A percentile compares a stretch with the other conserved stretches of the same genome.
Conservation (phyloP, 2,329 filamentous ascomycete genomes). For the Xylariales sp. region DNA sequence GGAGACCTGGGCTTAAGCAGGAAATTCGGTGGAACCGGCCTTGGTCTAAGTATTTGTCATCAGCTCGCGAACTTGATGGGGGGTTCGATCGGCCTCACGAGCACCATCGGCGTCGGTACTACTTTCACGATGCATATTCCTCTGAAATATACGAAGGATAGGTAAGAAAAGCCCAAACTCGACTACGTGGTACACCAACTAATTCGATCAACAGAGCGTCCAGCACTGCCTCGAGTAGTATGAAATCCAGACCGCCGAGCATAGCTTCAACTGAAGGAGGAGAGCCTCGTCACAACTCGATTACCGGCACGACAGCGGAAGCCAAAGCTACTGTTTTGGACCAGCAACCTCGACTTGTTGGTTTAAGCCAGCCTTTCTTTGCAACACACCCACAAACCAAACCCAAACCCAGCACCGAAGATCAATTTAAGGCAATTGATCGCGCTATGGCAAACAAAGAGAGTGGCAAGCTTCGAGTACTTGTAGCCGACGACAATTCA, state of each 20-base stretch:
- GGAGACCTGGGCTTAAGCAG: constrained; percentile 86
- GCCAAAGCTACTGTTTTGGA: constrained; percentile 48
- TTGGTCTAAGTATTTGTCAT: constrained; percentile 84
- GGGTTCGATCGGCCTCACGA: constrained; percentile 67
- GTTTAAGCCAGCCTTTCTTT: constrained; percentile 81
- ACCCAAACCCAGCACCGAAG: constrained; percentile 39
- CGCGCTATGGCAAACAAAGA: constrained; percentile 59
- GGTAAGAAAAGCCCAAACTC: constrained; percentile 35
- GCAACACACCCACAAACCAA: constrained; percentile 35
- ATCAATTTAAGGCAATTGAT: constrained; percentile 62
- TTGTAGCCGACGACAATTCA: constrained; percentile 72
- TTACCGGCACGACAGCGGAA: constrained; percentile 21
- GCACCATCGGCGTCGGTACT: constrained; percentile 68
- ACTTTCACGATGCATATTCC: constrained; percentile 82
- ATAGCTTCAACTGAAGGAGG: constrained; percentile 37
- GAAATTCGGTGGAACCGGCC: constrained; percentile 82
- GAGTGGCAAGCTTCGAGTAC: constrained; percentile 65
- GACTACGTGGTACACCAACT: neutral
- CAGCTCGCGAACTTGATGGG: constrained; percentile 82
- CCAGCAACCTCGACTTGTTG: constrained; percentile 72
- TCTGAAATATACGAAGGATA: constrained; percentile 68
- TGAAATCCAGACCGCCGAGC: constrained; percentile 45
- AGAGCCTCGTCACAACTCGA: constrained; percentile 30
- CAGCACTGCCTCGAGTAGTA: constrained; percentile 50
- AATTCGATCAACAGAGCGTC: constrained; percentile 34